Percentiles rank a stretch among this genome's conserved stretches.
Conservation (phyloP, 306 rosid genomes). For the Fagus crenata region DNA sequence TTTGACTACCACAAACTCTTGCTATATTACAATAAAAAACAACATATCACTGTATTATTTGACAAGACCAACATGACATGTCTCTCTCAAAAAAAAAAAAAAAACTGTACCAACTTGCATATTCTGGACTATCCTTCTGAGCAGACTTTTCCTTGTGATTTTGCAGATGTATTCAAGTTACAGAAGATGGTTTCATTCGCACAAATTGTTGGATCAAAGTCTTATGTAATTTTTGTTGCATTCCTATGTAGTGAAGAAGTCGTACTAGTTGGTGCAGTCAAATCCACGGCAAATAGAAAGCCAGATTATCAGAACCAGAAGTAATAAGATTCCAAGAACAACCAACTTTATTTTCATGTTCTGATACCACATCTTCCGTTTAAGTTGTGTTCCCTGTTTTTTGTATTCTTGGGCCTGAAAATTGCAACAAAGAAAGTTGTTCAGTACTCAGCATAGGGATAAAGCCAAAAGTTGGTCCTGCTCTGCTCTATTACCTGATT, state of each 20-base stretch:
- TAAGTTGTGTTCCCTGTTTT: conserved; percentile 65
- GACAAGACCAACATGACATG: conserved; percentile 34
- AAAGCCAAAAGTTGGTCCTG: conserved; percentile 15
- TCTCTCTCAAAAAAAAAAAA: neutral
- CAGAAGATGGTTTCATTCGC: conserved; percentile 4
- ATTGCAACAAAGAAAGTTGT: conserved; percentile 18
- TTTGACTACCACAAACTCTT: conserved; percentile 9
- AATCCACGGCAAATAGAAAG: conserved; percentile 88
- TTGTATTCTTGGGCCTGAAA: conserved; percentile 79
- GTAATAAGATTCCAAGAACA: conserved; percentile 70
- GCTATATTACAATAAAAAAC: conserved; percentile 28
- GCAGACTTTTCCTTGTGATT: conserved; percentile 15
- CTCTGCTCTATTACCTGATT: conserved; percentile 55
- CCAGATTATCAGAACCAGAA: conserved; percentile 77
- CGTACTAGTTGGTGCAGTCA: conserved; percentile 70
- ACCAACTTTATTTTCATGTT: conserved; percentile 92
- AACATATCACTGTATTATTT: conserved; percentile 34
- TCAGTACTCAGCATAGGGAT: conserved; percentile 19
- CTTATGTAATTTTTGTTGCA: conserved; percentile 21
- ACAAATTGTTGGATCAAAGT: conserved; percentile 22
- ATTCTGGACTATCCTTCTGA: conserved; percentile 17
- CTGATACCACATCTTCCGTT: conserved; percentile 93
- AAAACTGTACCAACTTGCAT: neutral
- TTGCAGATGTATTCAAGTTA: neutral
- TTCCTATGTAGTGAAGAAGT: conserved; percentile 25